Evolutionary conservation across 257 asterid species (phyloP), one percentile per base, ranked within the genome.

Genomic region (Lantana camara): DNA sequence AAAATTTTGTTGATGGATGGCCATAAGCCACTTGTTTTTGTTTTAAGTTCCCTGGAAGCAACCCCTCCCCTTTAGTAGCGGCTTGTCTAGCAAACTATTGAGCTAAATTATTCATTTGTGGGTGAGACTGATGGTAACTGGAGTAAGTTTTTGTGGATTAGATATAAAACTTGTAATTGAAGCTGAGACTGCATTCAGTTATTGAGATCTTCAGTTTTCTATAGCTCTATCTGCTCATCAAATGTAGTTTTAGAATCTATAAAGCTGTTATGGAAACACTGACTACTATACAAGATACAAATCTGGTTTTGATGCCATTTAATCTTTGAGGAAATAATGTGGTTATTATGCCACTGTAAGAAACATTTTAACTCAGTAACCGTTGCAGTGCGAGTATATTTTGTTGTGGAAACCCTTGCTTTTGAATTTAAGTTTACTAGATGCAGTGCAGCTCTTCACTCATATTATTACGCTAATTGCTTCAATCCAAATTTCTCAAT

Each of bases 121-220:
- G n/a, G n/a, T n/a, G n/a, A n/a, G n/a, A n/a, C n/a, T n/a, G n/a
- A n/a, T n/a, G 32, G 35, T 7, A 41, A 41, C 20, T 41, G 51
- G 13, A 52, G 41, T 53, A 15, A 9, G 30, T 48, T 40, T 23
- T 2, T 11, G 47, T 32, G 37, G 35, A 5, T 57, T 1, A 19
- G 27, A 27, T 20, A 16, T 24, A 16, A 13, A 59, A 69, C 59
- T 66, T 40, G 38, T 35, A 51, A 41, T 17, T 50, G 21, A 32
- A 41, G 64, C 66, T 50, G 27, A n/a, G 23, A 47, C n/a, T 30
- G 52, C 21, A 13, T 21, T 54, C 34, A 30, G 19, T 45, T 24
- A 52, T 19, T 27, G 9, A 35, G 67, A 57, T 67, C 45, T 63
- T 64, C 71, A 37, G 30, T 47, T 55, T 27, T 63, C 50, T 70